phyloP scores from a whole-genome alignment of 2,329 filamentous ascomycete genomes.

The Emydomyces testavorans region DNA sequence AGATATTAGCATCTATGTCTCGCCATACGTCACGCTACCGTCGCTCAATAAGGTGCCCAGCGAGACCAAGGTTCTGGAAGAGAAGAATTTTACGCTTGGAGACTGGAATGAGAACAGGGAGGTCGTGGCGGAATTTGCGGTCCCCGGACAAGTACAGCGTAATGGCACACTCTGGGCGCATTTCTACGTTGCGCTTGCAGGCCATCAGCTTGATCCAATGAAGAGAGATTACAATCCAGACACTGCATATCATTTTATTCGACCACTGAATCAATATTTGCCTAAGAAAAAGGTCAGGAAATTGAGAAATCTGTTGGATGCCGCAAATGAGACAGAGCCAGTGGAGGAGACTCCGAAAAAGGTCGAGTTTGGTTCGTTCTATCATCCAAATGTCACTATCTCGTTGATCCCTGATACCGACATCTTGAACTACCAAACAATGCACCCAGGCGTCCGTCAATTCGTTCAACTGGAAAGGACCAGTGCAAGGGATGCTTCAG shows the following conservation, averaged over 20 bases:
- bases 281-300: slow-evolving; percentile 83
- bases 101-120: slow-evolving; percentile 69
- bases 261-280: slow-evolving; percentile 79
- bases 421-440: slow-evolving; percentile 51
- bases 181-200: slow-evolving; percentile 73
- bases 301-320: slow-evolving; percentile 67
- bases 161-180: slow-evolving; percentile 94
- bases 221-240: slow-evolving; percentile 59
- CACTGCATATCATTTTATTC: slow-evolving; percentile 70
- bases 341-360: slow-evolving; percentile 47
- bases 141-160: slow-evolving; percentile 70
- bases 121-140: slow-evolving; percentile 62
- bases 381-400: slow-evolving; percentile 88
- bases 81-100: slow-evolving; percentile 67
- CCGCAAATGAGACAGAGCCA: slow-evolving; percentile 37
- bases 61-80: slow-evolving; percentile 58
- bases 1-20: slow-evolving; percentile 77
- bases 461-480: slow-evolving; percentile 69
- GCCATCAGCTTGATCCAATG: slow-evolving; percentile 63
- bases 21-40: slow-evolving; percentile 57
- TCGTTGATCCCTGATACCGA: slow-evolving; percentile 75
- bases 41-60: slow-evolving; percentile 54
- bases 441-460: slow-evolving; percentile 64
- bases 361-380: slow-evolving; percentile 71
- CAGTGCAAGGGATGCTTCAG: slow-evolving; percentile 68